These are phyloP conservation scores for Neurospora sp. DNA, from an alignment of 495 filamentous ascomycete species.

Conservation along the genomic window DNA sequence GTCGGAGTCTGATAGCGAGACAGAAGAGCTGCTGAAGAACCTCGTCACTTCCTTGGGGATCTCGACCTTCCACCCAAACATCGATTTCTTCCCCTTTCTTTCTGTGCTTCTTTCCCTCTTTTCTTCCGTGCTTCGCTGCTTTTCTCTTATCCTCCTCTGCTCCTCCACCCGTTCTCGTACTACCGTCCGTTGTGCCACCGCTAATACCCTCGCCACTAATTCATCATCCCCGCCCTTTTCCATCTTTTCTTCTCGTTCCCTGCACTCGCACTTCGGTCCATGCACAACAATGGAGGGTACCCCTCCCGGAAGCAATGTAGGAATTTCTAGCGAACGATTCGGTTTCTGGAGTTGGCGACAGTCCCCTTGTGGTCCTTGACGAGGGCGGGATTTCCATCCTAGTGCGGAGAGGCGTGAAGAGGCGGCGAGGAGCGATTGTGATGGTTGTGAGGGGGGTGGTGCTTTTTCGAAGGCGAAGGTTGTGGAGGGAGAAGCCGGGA, in stretches of 20 bases:
- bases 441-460: neutral
- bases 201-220: neutral
- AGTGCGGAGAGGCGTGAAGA: neutral
- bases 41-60: neutral
- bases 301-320: neutral
- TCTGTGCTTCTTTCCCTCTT: neutral
- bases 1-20: neutral
- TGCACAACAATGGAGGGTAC: neutral
- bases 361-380: neutral
- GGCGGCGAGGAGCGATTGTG: neutral
- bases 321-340: neutral
- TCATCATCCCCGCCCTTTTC: neutral
- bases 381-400: neutral
- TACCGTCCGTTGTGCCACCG: neutral
- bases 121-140: neutral
- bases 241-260: neutral
- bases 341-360: neutral
- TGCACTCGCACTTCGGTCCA: neutral
- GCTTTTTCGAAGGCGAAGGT: neutral
- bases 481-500: neutral
- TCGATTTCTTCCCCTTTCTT: neutral
- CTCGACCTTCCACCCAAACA: neutral
- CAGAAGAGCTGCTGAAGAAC: neutral
- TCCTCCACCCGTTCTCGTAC: neutral
- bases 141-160: neutral